Conservation (phyloP, 495 filamentous ascomycete genomes). For the Barbatosphaeria neglecta region DNA sequence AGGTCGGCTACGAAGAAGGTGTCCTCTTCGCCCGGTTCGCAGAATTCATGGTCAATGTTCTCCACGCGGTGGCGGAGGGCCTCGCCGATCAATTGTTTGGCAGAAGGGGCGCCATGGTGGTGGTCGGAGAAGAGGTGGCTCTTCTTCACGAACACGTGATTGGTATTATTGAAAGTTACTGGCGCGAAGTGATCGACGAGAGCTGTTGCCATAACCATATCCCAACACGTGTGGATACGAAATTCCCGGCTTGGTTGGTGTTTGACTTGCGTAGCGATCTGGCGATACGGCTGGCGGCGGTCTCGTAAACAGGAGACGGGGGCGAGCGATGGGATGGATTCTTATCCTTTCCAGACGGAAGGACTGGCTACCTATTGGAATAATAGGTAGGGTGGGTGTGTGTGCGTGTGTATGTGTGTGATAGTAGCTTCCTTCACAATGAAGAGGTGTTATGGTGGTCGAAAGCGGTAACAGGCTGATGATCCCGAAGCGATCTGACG, state of each 20-base stretch:
- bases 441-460: constrained; percentile 66
- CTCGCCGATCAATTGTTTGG: constrained; percentile 57
- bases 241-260: too few relatives aligned
- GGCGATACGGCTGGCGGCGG: too few relatives aligned
- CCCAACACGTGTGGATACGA: constrained; percentile 15
- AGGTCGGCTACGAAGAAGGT: constrained; percentile 97
- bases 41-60: constrained; percentile 69
- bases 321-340: too few relatives aligned
- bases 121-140: constrained; percentile 20
- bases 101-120: constrained; percentile 21
- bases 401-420: neutral
- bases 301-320: too few relatives aligned
- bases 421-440: neutral
- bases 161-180: constrained; percentile 26
- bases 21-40: constrained; percentile 86
- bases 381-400: constrained; percentile 1
- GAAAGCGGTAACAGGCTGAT: constrained; percentile 65
- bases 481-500: constrained; percentile 72
- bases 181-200: constrained; percentile 30
- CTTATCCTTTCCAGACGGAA: too few relatives aligned
- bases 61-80: constrained; percentile 73
- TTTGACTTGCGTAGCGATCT: too few relatives aligned
- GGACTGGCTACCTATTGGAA: too few relatives aligned
- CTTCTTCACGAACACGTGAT: constrained; percentile 34
- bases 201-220: constrained; percentile 46